Percentiles rank a stretch among this genome's conserved stretches.
These are phyloP conservation scores for Paramecium primaurelia DNA, from an alignment of 73 alveolate species.

Conservation along the genomic window DNA sequence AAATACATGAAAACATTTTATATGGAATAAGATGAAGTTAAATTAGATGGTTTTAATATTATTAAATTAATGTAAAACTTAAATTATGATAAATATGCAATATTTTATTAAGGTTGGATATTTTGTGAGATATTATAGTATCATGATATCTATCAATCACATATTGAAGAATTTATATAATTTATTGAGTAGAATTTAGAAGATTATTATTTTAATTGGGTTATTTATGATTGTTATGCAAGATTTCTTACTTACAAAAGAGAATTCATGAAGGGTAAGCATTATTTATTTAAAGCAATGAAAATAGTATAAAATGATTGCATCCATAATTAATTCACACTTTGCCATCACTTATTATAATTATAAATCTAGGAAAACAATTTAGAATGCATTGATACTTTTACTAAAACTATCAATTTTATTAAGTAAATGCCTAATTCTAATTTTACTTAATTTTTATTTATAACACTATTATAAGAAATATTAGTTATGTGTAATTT, in stretches of 20 bases:
- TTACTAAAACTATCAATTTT: neutral
- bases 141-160: neutral
- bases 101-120: neutral
- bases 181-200: neutral
- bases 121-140: neutral
- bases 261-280: neutral
- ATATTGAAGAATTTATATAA: neutral
- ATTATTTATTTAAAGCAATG: neutral
- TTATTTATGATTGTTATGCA: neutral
- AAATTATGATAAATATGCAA: neutral
- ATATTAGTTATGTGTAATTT: neutral
- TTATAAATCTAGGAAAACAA: neutral
- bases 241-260: neutral
- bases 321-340: neutral
- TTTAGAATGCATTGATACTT: neutral
- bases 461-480: neutral
- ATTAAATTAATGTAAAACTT: neutral
- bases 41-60: neutral
- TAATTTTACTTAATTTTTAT: neutral
- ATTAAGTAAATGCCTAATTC: neutral
- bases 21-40: neutral
- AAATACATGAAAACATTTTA: neutral
- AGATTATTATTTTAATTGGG: neutral
- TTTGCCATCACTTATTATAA: neutral
- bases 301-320: neutral